Base-by-base conservation (phyloP, 495 filamentous ascomycete species). In the Podospora appendiculata region DNA sequence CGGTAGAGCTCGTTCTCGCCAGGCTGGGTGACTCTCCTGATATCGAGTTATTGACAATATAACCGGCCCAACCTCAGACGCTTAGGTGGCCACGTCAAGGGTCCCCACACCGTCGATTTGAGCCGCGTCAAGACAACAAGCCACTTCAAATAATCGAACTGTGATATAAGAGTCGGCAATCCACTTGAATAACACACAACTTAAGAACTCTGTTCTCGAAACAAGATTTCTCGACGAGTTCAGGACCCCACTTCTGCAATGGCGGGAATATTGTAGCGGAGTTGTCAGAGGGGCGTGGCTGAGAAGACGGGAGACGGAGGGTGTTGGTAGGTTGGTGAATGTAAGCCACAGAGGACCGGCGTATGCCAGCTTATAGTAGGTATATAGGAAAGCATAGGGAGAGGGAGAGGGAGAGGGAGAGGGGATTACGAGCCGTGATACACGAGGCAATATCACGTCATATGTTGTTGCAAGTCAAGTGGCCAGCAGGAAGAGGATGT, bases 11-110 rank as follows among this genome's bases (percentile, higher is more conserved):
- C 54, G 54, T 47, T 41, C 48, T 55, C 48, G 55, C 51, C 32
- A 56, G 51, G 45, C 25, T 32, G 13, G 32, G 48, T 19, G 51
- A 32, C 9, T 51, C 41, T 56, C 47, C 57, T 48, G 60, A 51
- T 50, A 50, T 53, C 41, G 46, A 49, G 50, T 44, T 51, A 47
- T 50, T 47, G 50, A 48, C 41, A 54, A 59, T 60, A 61, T 61
- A 65, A 12, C 60, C 60, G 63, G 57, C 52, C 58, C 60, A 66
- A 48, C 58, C 56, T 61, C 63, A 50, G 34, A 49, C 45, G 51
- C 45, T 45, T 52, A 51, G 52, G 36, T 56, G 48, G 60, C 58
- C 60, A 60, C 61, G 56, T 62, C 68, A 53, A 57, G 36, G 40
- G 38, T n/a, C 54, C 54, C 51, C 50, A 56, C 61, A 52, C 55